phyloP scores from a whole-genome alignment of 768 basidiomycete species.

The Steccherinum ochraceum region DNA sequence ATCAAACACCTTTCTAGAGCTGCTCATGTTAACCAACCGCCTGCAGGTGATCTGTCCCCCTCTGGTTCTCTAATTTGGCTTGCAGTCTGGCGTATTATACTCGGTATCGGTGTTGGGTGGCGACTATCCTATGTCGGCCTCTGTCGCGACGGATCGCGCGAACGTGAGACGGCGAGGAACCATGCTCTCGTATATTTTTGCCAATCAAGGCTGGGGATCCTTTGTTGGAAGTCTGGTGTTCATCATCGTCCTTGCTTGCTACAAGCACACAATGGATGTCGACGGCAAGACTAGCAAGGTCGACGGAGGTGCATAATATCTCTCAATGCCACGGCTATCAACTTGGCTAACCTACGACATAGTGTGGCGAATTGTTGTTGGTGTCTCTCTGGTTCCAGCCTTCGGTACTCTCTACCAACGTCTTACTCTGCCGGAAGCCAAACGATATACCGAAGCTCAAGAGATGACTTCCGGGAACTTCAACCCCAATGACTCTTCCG shows the following conservation, averaged over 20 bases:
- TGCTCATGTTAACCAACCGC: not conserved
- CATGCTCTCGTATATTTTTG: constrained; percentile 71
- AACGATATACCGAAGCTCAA: constrained; percentile 42
- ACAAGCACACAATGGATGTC: constrained; percentile 54
- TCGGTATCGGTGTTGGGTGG: constrained; percentile 77
- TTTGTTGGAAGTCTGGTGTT: constrained; percentile 56
- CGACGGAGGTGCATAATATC: constrained; percentile 49
- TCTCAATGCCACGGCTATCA: too few species aligned
- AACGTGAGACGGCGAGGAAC: constrained; percentile 62
- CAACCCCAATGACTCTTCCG: constrained; percentile 25
- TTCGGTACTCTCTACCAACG: constrained; percentile 73
- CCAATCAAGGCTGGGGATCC: constrained; percentile 75
- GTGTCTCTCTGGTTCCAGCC: constrained; percentile 70
- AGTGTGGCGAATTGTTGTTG: constrained; percentile 72
- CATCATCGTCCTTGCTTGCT: constrained; percentile 57
- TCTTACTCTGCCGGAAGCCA: constrained; percentile 65
- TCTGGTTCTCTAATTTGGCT: constrained; percentile 55
- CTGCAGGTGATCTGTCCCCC: constrained; percentile 42
- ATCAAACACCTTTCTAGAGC: too few species aligned
- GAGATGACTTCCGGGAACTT: too few species aligned
- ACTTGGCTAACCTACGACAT: too few species aligned
- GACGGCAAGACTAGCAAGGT: constrained; percentile 56
- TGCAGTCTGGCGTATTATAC: constrained; percentile 58
- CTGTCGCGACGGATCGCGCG: constrained; percentile 60
- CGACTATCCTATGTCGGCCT: constrained; percentile 75